Evolutionary conservation across 257 asterid genomes (phyloP).

Genomic region (Capsicum chinense): DNA sequence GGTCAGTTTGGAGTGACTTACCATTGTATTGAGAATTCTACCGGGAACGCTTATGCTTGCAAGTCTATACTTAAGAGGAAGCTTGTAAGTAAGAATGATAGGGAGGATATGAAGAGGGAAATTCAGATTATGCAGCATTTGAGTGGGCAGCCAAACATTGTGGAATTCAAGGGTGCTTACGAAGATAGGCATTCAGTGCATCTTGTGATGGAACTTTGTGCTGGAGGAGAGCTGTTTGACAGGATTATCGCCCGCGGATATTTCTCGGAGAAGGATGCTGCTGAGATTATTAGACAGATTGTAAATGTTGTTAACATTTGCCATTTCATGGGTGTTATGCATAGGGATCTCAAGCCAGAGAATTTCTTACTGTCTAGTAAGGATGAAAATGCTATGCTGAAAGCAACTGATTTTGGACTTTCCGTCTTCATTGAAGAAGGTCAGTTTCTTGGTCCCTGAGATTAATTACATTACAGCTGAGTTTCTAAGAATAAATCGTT

Average conservation of each 20-base stretch:
- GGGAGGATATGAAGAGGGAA: conserved; percentile 74
- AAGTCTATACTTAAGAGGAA: conserved; percentile 69
- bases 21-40: conserved; percentile 53
- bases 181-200: conserved; percentile 68
- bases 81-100: conserved; percentile 64
- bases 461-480: background rate
- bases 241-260: conserved; percentile 70
- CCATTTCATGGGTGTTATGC: conserved; percentile 81
- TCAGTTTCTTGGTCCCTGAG: conserved; percentile 27
- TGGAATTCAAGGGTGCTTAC: conserved; percentile 68
- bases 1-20: conserved; percentile 78
- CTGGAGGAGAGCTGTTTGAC: conserved; percentile 75
- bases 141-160: conserved; percentile 74
- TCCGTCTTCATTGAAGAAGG: conserved; percentile 79
- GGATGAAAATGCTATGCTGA: conserved; percentile 56
- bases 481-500: background rate
- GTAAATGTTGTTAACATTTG: conserved; percentile 74
- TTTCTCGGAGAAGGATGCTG: conserved; percentile 64
- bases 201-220: conserved; percentile 69
- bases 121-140: conserved; percentile 73
- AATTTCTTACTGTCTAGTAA: conserved; percentile 69
- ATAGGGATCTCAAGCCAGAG: conserved; percentile 80
- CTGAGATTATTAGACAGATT: conserved; percentile 71
- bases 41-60: conserved; percentile 60
- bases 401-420: conserved; percentile 75